Evolutionary conservation across 2,329 filamentous ascomycete species (phyloP), one percentile per base, ranked within the genome.

Genomic region (Colletotrichum sp.): DNA sequence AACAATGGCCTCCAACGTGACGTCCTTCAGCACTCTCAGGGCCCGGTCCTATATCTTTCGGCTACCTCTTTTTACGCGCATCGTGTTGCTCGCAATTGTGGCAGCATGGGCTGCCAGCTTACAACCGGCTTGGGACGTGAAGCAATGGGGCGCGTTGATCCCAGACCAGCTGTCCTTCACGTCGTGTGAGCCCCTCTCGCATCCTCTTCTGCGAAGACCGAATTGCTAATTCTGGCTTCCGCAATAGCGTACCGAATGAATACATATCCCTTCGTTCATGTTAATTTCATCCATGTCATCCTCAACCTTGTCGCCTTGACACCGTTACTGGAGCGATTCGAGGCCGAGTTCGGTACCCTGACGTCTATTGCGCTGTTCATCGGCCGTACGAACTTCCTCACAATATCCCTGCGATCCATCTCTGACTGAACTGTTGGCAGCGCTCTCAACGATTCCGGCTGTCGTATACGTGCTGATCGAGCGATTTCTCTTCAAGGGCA

Each of bases 271-370:
- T 88, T 99, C 72, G 92, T 98, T 76, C 97, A 99, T 83, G 85
- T 92, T 60, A 94, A 94, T 80, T 90, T 98, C 83, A 88, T 98
- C 80, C 97, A 99, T 85, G 90, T 93, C 77, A 81, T 96, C 69
- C 87, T 98, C 82, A 98, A 99, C 85, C 84, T 95, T 28, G 68
- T 98, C 78, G 95, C 95, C 26, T 84, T 99, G 78, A 93, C 93
- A 52, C 97, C 97, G n/a, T 88, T 99, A 68, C 87, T 99, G 84
- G 96, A 98, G 85, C 92, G 96, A 77, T 99, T 99, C 85, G 97
- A 99, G 87, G 91, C 92, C 77, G 96, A 98, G 84, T 93, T 98
- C 84, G 97, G 97, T 68, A 99, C 96, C 9, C 88, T 99, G 81
- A 95, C 95, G 30, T 94, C 95, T n/a, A 84, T 98, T 78, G 92